Evolutionary conservation across 768 basidiomycete species (phyloP), one percentile per base, ranked within the genome.

Genomic region (Mrakia gelida): DNA sequence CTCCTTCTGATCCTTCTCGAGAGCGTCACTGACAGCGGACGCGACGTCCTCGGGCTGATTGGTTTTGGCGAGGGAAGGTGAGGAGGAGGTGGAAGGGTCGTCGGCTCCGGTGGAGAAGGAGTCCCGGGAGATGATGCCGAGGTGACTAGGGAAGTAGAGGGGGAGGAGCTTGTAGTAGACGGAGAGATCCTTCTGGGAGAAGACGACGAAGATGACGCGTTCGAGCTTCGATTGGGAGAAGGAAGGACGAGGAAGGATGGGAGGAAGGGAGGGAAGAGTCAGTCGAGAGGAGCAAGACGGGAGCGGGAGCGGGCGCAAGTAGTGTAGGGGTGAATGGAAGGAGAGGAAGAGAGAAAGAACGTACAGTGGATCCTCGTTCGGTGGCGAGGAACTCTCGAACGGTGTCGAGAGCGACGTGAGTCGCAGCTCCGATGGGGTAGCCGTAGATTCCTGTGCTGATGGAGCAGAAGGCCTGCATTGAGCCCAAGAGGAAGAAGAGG

Each of bases 391-490:
- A 78, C n/a, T 45, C 41, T 30, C 72, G 61, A 49, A 72, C 82
- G 0, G 84, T 82, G 18, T 80, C 71, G 7, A 85, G 79, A 0
- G 84, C 84, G n/a, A 85, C 81, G 26, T 82, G 76, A 5, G 84
- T 84, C 2, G 84, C 84, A 41, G 82, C 82, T n/a, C 80, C 77
- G 26, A 84, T 82, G 0, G 85, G 85, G 77, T 84, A 85, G n/a
- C 84, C 84, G 75, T 85, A 85, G 43, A 84, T 79, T 10, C 84
- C 84, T 3, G 73, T 73, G 34, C 30, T 34, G 73, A 78, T 75
- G 3, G 77, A 78, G 65, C 65, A 78, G 65, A 74, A 70, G 16
- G 77, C 72, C 73, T 74, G 68, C 0, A 65, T 38, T 16, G 26
- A 13, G 38, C 34, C 34, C 18, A 28, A 10, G n/a, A 30, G 1